Conservation (phyloP, 441 rosid species). For the Sinapis alba region DNA sequence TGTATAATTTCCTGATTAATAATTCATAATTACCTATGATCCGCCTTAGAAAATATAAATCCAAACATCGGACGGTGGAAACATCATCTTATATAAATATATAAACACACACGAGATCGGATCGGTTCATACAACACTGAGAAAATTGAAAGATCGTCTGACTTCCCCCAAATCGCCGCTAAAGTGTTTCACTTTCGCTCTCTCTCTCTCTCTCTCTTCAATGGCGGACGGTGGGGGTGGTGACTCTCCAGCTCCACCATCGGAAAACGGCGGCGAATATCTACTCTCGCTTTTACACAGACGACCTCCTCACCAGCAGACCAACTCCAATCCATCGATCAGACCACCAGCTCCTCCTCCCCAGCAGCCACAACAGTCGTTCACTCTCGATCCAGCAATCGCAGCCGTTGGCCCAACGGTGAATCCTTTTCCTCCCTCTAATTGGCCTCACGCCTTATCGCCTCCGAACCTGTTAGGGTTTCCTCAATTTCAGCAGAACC, state of each 20-base stretch:
- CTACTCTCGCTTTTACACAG: constrained; percentile 70
- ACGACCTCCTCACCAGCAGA: constrained; percentile 44
- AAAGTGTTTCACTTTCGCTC: neutral
- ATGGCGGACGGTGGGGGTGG: constrained; percentile 72
- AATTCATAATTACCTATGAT: too few species aligned
- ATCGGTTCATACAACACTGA: neutral
- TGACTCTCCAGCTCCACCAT: constrained; percentile 52
- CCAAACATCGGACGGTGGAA: neutral
- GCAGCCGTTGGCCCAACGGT: constrained; percentile 77
- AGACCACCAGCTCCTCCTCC: constrained; percentile 1
- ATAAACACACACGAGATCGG: neutral
- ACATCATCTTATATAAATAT: neutral
- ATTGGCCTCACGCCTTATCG: constrained; percentile 47
- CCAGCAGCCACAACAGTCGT: constrained; percentile 11
- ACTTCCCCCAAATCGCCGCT: constrained; percentile 1
- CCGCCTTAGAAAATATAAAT: neutral
- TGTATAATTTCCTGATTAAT: neutral
- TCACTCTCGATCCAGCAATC: constrained; percentile 75
- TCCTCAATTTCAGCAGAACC: constrained; percentile 42
- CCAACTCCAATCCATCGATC: constrained; percentile 22
- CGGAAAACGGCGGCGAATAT: constrained; percentile 69
- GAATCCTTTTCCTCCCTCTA: constrained; percentile 27
- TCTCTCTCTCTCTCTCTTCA: constrained; percentile 12
- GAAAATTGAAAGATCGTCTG: constrained; percentile 24
- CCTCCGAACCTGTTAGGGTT: constrained; percentile 54